Evolutionary conservation across 768 basidiomycete species (phyloP).

Genomic region (Tremella mesenterica): DNA sequence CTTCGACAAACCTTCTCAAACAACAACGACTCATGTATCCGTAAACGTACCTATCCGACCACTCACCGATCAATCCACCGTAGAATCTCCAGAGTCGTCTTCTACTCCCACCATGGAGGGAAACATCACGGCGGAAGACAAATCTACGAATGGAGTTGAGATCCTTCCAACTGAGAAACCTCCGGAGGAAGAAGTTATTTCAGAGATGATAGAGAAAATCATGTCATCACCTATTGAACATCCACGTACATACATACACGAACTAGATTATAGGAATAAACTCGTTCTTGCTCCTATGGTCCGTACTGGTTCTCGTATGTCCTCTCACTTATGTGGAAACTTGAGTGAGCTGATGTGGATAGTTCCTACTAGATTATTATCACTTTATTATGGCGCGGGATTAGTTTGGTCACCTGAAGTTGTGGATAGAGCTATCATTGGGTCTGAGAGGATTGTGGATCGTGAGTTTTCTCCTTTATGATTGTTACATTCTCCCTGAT

Average conservation of each 20-base stretch:
- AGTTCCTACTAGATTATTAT: constrained; percentile 50
- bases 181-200: no score
- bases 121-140: no score
- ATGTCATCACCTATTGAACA: constrained; percentile 33
- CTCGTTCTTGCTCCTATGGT: constrained; percentile 99
- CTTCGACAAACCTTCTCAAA: no score
- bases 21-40: no score
- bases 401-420: constrained; percentile 96
- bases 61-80: no score
- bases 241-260: constrained; percentile 23
- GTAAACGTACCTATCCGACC: no score
- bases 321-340: not conserved
- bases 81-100: no score
- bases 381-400: constrained; percentile 84
- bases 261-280: constrained; percentile 68
- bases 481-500: no score
- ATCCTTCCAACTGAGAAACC: not conserved
- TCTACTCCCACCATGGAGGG: no score
- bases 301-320: constrained; percentile 62
- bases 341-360: not conserved
- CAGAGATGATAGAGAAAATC: constrained; percentile 22
- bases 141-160: not conserved
- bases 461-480: constrained; percentile 51
- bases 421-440: constrained; percentile 90
- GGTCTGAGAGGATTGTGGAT: constrained; percentile 72